These are phyloP conservation scores for Cyberlindnera veronae DNA, from an alignment of 805 yeast species.

Conservation along the genomic window DNA sequence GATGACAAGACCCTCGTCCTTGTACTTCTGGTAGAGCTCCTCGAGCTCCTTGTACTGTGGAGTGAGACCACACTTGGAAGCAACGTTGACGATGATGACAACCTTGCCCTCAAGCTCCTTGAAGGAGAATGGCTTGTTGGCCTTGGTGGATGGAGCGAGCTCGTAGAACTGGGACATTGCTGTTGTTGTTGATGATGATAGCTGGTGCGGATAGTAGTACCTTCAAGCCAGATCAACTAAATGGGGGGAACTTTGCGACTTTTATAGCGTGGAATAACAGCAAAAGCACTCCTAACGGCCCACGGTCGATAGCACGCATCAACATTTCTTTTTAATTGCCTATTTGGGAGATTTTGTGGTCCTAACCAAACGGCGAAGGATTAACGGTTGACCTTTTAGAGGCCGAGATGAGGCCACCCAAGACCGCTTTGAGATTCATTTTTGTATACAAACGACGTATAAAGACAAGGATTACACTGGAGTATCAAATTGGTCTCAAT, in stretches of 20 bases:
- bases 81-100: slow-evolving; percentile 81
- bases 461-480: too few species aligned
- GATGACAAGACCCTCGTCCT: slow-evolving; percentile 61
- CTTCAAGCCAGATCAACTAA: not conserved
- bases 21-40: slow-evolving; percentile 61
- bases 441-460: too few species aligned
- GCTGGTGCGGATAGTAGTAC: too few species aligned
- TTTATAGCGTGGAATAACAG: too few species aligned
- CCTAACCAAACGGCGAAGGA: slow-evolving; percentile 10
- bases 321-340: slow-evolving; percentile 11
- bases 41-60: slow-evolving; percentile 78
- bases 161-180: slow-evolving; percentile 61
- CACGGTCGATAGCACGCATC: too few species aligned
- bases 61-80: slow-evolving; percentile 82
- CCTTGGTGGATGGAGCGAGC: slow-evolving; percentile 58
- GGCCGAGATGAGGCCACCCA: too few species aligned
- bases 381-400: not conserved
- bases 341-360: slow-evolving; percentile 1
- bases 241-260: not conserved
- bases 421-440: too few species aligned
- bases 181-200: slow-evolving; percentile 1
- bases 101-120: slow-evolving; percentile 69
- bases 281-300: too few species aligned
- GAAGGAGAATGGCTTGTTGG: slow-evolving; percentile 58
- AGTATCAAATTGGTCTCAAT: too few species aligned